Percentiles rank a stretch among this genome's conserved stretches.
phyloP scores from a whole-genome alignment of 164 flowering plant species.

The Berberis vulgaris region DNA sequence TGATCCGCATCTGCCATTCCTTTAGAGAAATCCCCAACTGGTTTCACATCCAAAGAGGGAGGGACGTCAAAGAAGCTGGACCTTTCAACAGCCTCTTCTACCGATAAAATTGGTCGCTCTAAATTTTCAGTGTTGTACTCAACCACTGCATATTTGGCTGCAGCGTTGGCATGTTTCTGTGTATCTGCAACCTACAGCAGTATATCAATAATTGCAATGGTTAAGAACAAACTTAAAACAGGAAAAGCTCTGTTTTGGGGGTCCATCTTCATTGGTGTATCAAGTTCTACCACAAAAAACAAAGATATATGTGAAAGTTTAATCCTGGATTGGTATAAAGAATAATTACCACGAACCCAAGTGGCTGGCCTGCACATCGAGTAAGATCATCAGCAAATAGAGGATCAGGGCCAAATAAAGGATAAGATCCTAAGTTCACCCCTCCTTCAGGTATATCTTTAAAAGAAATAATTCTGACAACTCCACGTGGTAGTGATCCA shows the following conservation, averaged over 20 bases:
- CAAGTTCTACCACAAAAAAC: too few species aligned
- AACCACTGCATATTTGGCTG: conserved; percentile 54
- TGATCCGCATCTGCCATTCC: conserved; percentile 92
- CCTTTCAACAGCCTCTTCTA: conserved; percentile 83
- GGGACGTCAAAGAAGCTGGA: conserved; percentile 82
- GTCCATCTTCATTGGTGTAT: too few species aligned
- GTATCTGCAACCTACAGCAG: conserved; percentile 68
- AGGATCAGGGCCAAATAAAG: conserved; percentile 53
- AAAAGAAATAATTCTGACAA: conserved; percentile 21
- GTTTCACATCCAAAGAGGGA: conserved; percentile 35
- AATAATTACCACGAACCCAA: conserved; percentile 66
- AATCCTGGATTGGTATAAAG: not conserved
- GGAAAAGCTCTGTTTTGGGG: not conserved
- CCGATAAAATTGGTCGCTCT: conserved; percentile 71
- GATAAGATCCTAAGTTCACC: conserved; percentile 44
- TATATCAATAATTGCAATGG: not conserved
- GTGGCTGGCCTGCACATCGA: conserved; percentile 54
- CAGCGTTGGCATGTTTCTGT: conserved; percentile 73
- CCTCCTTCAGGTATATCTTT: conserved; percentile 38
- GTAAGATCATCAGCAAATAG: conserved; percentile 72
- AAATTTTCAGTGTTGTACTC: conserved; percentile 57
- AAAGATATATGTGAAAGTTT: too few species aligned
- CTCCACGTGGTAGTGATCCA: conserved; percentile 30
- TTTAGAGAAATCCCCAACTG: conserved; percentile 60
- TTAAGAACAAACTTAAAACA: not conserved